These are phyloP conservation scores for Cyberlindnera maclurae DNA, from an alignment of 805 yeast species.

Conservation along the genomic window DNA sequence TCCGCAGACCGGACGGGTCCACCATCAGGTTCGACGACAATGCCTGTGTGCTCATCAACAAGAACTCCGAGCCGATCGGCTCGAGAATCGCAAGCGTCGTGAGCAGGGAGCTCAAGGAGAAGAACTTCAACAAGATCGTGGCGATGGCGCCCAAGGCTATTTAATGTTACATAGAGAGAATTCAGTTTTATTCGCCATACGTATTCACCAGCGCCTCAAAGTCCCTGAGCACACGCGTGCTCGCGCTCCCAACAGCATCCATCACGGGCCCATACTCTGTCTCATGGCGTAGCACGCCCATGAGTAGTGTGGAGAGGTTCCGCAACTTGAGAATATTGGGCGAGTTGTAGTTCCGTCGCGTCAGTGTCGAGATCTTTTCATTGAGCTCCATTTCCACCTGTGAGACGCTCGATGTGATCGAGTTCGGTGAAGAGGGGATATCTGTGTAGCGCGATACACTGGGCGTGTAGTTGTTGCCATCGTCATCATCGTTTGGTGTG, in stretches of 20 bases:
- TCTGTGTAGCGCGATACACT: slow-evolving; percentile 1
- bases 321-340: slow-evolving; percentile 14
- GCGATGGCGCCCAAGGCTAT: slow-evolving; percentile 81
- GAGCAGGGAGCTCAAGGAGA: slow-evolving; percentile 81
- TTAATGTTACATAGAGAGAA: neutral
- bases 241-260: slow-evolving; percentile 9
- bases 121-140: slow-evolving; percentile 77
- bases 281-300: slow-evolving; percentile 13
- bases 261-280: slow-evolving; percentile 10
- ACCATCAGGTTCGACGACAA: slow-evolving; percentile 87
- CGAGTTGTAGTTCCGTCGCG: slow-evolving; percentile 8
- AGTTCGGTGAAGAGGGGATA: slow-evolving; percentile 20
- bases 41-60: slow-evolving; percentile 92
- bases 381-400: slow-evolving; percentile 19
- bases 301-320: slow-evolving; percentile 12
- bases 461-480: neutral
- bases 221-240: slow-evolving; percentile 7
- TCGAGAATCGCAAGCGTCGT: slow-evolving; percentile 88
- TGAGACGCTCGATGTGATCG: slow-evolving; percentile 5
- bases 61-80: slow-evolving; percentile 90
- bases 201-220: slow-evolving; percentile 13
- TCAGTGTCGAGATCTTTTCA: slow-evolving; percentile 9
- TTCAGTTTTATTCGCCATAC: slow-evolving; percentile 2
- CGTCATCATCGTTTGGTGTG: slow-evolving; percentile 15
- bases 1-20: slow-evolving; percentile 79